phyloP scores from a whole-genome alignment of 2,329 filamentous ascomycete genomes.

The Aspergillus cejpii region DNA sequence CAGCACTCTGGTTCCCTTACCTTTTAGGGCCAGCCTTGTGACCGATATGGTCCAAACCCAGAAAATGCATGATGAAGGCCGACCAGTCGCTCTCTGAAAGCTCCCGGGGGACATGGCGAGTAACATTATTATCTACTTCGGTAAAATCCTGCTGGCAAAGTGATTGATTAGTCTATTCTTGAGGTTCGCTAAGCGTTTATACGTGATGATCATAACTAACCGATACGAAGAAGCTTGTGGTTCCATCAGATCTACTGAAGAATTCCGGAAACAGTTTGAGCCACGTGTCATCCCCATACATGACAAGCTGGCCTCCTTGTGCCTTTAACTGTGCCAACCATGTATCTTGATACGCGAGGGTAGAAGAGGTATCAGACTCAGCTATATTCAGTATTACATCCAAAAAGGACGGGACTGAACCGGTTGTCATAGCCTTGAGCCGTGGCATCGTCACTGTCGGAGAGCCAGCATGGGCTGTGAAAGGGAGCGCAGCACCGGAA shows the following conservation, averaged over 20 bases:
- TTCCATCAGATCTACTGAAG: slow-evolving; percentile 83
- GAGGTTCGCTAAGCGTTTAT: neutral
- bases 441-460: slow-evolving; percentile 98
- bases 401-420: slow-evolving; percentile 95
- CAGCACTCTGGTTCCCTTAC: slow-evolving; percentile 38
- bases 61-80: slow-evolving; percentile 88
- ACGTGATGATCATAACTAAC: slow-evolving; percentile 48
- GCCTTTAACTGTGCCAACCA: slow-evolving; percentile 92
- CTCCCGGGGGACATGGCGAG: slow-evolving; percentile 74
- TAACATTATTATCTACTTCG: slow-evolving; percentile 96
- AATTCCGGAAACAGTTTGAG: slow-evolving; percentile 87
- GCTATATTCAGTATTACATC: slow-evolving; percentile 96
- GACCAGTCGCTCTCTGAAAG: slow-evolving; percentile 77
- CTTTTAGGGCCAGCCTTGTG: slow-evolving; percentile 88
- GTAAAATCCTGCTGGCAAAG: slow-evolving; percentile 75
- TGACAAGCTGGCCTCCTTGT: slow-evolving; percentile 69
- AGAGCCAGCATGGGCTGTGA: slow-evolving; percentile 91
- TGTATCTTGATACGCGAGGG: slow-evolving; percentile 80
- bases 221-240: slow-evolving; percentile 95
- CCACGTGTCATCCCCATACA: slow-evolving; percentile 99
- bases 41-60: slow-evolving; percentile 93
- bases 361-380: slow-evolving; percentile 86
- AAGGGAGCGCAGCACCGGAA: slow-evolving; percentile 76
- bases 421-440: slow-evolving; percentile 94
- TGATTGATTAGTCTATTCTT: slow-evolving; percentile 13